A percentile compares a stretch with the other conserved stretches of the same genome.
Conservation (phyloP, 2,329 filamentous ascomycete species). For the Cyphellophora europaea region DNA sequence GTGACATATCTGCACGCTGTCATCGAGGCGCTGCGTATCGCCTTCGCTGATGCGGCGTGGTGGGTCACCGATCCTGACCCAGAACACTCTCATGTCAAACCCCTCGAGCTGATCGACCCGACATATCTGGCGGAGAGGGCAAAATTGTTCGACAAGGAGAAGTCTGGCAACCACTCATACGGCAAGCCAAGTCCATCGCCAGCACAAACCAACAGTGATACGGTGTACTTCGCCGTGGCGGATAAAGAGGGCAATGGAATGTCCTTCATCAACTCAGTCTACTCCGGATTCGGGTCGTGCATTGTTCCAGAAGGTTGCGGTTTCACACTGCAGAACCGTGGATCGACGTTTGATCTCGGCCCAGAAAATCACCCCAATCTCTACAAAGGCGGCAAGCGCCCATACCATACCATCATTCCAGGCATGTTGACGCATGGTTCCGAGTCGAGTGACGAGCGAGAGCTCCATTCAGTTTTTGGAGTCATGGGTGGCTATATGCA, state of each 20-base stretch:
- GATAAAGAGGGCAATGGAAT: conserved; percentile 80
- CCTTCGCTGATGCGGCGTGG: conserved; percentile 84
- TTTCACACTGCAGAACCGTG: conserved; percentile 91
- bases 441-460: conserved; percentile 48
- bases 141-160: conserved; percentile 50
- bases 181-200: conserved; percentile 56
- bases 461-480: conserved; percentile 76
- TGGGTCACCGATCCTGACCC: conserved; percentile 73
- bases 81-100: conserved; percentile 45
- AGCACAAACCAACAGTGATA: conserved; percentile 78
- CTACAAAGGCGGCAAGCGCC: conserved; percentile 71
- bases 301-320: conserved; percentile 82
- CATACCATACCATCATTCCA: conserved; percentile 97
- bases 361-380: conserved; percentile 63
- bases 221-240: conserved; percentile 84
- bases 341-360: conserved; percentile 68
- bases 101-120: conserved; percentile 60
- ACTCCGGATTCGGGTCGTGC: conserved; percentile 70
- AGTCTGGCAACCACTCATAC: conserved; percentile 48
- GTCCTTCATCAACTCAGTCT: conserved; percentile 95
- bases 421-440: conserved; percentile 67
- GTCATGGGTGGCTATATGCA: conserved; percentile 99
- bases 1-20: conserved; percentile 73
- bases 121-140: conserved; percentile 64
- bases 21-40: conserved; percentile 79